Evolutionary conservation across 208 protist species (phyloP).

Genomic region (Trypanosoma avium): DNA sequence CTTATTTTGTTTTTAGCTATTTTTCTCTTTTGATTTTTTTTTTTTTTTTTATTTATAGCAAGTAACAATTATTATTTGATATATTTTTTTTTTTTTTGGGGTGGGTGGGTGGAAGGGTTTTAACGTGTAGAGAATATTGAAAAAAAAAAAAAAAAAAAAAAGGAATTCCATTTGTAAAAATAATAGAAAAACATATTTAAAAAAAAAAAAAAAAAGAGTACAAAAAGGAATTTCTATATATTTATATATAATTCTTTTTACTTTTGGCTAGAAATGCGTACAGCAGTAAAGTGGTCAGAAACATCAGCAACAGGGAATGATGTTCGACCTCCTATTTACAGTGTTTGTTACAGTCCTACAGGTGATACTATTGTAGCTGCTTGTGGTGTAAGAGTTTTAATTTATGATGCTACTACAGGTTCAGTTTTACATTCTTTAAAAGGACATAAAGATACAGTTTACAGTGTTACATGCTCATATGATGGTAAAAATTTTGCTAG

Average conservation of each 20-base stretch:
- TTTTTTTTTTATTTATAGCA: conserved; percentile 9
- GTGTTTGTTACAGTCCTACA: conserved; percentile 86
- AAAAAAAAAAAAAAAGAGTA: conserved; percentile 22
- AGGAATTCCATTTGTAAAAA: too few relatives aligned
- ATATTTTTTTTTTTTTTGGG: conserved; percentile 19
- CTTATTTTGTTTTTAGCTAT: not conserved
- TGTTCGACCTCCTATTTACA: conserved; percentile 72
- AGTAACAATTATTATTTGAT: conserved; percentile 6
- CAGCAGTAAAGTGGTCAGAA: conserved; percentile 71
- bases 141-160: too few relatives aligned
- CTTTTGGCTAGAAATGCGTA: conserved; percentile 41
- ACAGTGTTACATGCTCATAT: conserved; percentile 82
- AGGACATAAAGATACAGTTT: conserved; percentile 94
- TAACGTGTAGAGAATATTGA: too few relatives aligned
- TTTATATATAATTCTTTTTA: too few relatives aligned
- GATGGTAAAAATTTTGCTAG: conserved; percentile 95
- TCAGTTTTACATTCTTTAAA: conserved; percentile 93
- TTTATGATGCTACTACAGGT: conserved; percentile 92
- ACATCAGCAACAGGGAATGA: conserved; percentile 44
- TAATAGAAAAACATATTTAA: too few relatives aligned
- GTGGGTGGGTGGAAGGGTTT: too few relatives aligned
- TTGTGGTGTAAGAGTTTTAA: conserved; percentile 89
- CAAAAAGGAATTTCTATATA: too few relatives aligned
- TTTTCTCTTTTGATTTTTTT: not conserved
- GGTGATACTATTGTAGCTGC: conserved; percentile 90